Evolutionary conservation across 768 basidiomycete genomes (phyloP).

Genomic region (Lyophyllum shimeji): DNA sequence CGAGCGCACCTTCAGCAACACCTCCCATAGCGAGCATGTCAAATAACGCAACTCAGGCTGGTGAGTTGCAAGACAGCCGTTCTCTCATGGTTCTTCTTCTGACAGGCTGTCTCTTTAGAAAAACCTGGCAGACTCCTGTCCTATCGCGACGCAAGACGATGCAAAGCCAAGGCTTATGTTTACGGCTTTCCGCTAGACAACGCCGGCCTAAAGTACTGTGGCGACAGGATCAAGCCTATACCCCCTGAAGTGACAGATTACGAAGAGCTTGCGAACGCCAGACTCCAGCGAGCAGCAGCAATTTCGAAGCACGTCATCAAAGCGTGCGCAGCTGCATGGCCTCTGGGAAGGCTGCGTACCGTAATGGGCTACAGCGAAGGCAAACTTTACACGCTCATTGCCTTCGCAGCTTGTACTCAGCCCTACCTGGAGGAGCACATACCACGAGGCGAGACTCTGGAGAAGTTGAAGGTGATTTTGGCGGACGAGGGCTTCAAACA

Average conservation of each 20-base stretch:
- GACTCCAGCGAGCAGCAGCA: neutral
- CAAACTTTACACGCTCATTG: neutral
- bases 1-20: too few relatives aligned
- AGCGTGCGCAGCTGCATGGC: neutral
- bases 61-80: too few relatives aligned
- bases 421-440: neutral
- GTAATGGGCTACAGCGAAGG: neutral
- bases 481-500: neutral
- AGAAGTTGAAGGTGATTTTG: neutral
- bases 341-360: neutral
- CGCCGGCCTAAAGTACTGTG: neutral
- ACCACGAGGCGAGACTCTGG: neutral
- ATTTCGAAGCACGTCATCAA: neutral
- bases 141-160: neutral
- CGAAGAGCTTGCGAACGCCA: neutral
- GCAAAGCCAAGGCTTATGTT: neutral
- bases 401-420: neutral
- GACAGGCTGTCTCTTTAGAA: neutral
- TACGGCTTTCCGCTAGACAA: neutral
- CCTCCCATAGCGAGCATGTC: too few relatives aligned
- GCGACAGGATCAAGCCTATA: neutral
- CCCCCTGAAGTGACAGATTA: neutral
- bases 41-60: too few relatives aligned
- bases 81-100: too few relatives aligned
- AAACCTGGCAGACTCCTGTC: neutral